These are phyloP conservation scores for Xylaria bambusicola DNA, from an alignment of 495 filamentous ascomycete genomes.

Conservation along the genomic window DNA sequence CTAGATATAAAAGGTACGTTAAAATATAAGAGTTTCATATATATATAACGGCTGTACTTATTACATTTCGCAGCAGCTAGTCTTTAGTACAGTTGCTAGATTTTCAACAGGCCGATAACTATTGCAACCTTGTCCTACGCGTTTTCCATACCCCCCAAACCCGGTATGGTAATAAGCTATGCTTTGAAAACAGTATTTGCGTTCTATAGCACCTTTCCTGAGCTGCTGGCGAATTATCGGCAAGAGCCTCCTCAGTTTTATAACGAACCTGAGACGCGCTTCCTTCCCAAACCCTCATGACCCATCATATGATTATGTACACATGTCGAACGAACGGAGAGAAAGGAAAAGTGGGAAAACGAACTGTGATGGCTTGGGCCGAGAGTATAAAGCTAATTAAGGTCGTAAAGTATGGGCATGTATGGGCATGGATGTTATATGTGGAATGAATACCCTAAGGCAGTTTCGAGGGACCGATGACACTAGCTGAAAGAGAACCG, in stretches of 20 bases:
- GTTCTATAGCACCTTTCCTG: background rate
- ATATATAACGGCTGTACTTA: too few relatives aligned
- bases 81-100: too few relatives aligned
- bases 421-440: too few relatives aligned
- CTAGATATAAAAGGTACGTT: too few relatives aligned
- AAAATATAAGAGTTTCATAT: too few relatives aligned
- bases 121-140: too few relatives aligned
- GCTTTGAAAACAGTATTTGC: background rate
- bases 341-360: background rate
- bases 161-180: background rate
- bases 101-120: too few relatives aligned
- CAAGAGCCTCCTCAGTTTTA: background rate
- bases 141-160: too few relatives aligned
- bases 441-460: too few relatives aligned
- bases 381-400: conserved; percentile 6
- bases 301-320: background rate
- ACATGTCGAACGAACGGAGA: background rate
- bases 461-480: too few relatives aligned
- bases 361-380: background rate
- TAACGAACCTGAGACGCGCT: background rate
- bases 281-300: background rate
- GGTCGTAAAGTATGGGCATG: too few relatives aligned
- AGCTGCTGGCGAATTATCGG: background rate
- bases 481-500: background rate
- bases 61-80: too few relatives aligned